Evolutionary conservation across 345 rosid genomes (phyloP).

Genomic region (Luvunga scandens): DNA sequence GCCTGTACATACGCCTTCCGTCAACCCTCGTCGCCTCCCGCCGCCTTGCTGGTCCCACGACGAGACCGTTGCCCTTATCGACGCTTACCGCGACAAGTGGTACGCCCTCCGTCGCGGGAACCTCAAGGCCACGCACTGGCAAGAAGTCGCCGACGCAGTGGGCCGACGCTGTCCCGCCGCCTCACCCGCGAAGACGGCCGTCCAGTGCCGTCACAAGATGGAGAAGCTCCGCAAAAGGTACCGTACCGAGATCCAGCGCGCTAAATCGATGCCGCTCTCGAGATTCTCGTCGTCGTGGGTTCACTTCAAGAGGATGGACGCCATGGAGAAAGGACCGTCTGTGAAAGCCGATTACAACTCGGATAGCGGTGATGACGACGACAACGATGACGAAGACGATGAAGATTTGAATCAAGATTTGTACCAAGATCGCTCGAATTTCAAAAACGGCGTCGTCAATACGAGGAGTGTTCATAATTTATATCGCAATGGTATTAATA

Average conservation of each 20-base stretch:
- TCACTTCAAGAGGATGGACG: constrained; percentile 79
- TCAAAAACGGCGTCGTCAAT: constrained; percentile 38
- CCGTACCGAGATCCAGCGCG: constrained; percentile 84
- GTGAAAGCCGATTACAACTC: constrained; percentile 30
- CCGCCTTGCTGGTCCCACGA: constrained; percentile 97
- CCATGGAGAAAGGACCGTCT: constrained; percentile 74
- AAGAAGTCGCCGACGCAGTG: constrained; percentile 81
- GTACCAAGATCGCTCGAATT: constrained; percentile 31
- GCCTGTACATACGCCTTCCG: constrained; percentile 17
- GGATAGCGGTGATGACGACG: constrained; percentile 34
- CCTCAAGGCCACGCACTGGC: constrained; percentile 93
- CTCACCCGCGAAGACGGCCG: constrained; percentile 66
- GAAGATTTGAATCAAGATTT: constrained; percentile 44
- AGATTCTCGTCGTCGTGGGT: constrained; percentile 86
- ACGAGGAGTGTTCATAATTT: constrained; percentile 55
- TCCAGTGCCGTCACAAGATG: constrained; percentile 98
- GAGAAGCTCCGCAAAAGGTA: constrained; percentile 93
- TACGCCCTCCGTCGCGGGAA: constrained; percentile 83
- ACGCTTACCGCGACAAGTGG: constrained; percentile 89
- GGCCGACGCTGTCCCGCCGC: constrained; percentile 56
- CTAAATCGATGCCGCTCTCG: constrained; percentile 77
- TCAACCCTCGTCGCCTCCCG: constrained; percentile 75
- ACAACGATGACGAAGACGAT: constrained; percentile 41
- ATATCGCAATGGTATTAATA: constrained; percentile 50
- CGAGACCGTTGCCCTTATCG: constrained; percentile 78